Evolutionary conservation across 805 yeast species (phyloP), one percentile per base, ranked within the genome.

Genomic region (Candida krabiensis): DNA sequence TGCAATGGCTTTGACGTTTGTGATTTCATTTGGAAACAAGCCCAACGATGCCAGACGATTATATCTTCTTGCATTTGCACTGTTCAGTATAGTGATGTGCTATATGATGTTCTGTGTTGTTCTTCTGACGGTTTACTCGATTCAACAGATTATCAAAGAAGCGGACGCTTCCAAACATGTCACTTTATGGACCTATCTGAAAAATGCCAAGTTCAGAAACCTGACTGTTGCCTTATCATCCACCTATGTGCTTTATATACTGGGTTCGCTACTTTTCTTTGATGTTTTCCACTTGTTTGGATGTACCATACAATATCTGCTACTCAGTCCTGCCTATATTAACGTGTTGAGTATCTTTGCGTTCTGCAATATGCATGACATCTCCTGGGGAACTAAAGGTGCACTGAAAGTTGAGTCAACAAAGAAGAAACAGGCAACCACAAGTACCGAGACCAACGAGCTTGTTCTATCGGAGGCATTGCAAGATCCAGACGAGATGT

Each of bases 371-470:
- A 82, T 90, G 43, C 95, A 90, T 61, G 98, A 90, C 67, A 80
- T 90, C 34, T 86, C 96, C 4, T 90, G 98, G 97, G 97, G 97
- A 63, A 91, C 96, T 3, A 87, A 91, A 59, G 96, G 96, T 37
- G 85, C 84, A 25, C 71, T 77, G 4, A 75, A 79, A 58, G 41
- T 35, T 2, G 84, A 71, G 55, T 72, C 67, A 61, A 77, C 69
- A 54, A 73, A 69, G 59, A 90, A 73, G 58, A 73, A 89, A 51
- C 96, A 95, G 40, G 60, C 60, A 9, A 45, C 41, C 21, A 49
- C 43, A 2, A 28, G 41, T 21, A 43, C 36, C 15, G 42, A 30
- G 14, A 15, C 41, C 5, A 49, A 50, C 21, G 50, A 53, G 31
- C 21, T 58, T 16, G 37, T 55, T 11, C 39, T 61, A 21, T 58